Evolutionary conservation across 1,139 yeast genomes (phyloP), one percentile per base, ranked within the genome.

Genomic region (Saccharomyces uvarum): DNA sequence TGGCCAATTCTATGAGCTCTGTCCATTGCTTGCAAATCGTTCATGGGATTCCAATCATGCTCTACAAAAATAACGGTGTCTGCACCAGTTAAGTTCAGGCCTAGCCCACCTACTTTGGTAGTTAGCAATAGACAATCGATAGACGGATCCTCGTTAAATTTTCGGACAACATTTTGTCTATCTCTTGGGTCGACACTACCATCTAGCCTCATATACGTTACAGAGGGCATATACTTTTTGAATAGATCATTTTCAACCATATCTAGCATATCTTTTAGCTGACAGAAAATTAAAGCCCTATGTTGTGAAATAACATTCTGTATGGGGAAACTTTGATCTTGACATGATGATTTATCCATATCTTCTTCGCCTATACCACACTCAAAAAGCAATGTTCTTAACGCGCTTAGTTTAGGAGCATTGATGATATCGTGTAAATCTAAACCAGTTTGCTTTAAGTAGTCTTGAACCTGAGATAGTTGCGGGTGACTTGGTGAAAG

Each of bases 21-120:
- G 70, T 95, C 99, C 99, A 95, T 95, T 0, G 99, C 99, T 70
- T 95, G 99, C 57, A 95, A 77, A 75, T 95, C 99, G 68, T 90
- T 93, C 99, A 95, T 95, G 26, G 99, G 99, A 69, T 95, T 95
- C 99, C 99, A 95, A 71, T 95, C 99, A 68, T 95, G 99, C 68
- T 95, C 99, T 44, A 95, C 96, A 73, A 95, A 95, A 13, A 95
- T 93, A 52, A 95, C 99, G 0, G 99, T 95, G 69, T 95, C 99
- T 0, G 99, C 99, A 59, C 99, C 99, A 0, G 99, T 95, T 70
- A 95, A 78, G 69, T 95, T 95, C 66, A 95, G 82, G 11, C 99
- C 99, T 57, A 95, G 78, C 26, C 99, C 99, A 69, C 99, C 99
- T 49, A 95, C 99, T 70, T 93, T 95, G 0, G 99, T 95, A 0